A percentile compares a stretch with the other conserved stretches of the same genome.
These are phyloP conservation scores for Gomphus bonarii DNA, from an alignment of 1,284 basidiomycete genomes.

Conservation along the genomic window DNA sequence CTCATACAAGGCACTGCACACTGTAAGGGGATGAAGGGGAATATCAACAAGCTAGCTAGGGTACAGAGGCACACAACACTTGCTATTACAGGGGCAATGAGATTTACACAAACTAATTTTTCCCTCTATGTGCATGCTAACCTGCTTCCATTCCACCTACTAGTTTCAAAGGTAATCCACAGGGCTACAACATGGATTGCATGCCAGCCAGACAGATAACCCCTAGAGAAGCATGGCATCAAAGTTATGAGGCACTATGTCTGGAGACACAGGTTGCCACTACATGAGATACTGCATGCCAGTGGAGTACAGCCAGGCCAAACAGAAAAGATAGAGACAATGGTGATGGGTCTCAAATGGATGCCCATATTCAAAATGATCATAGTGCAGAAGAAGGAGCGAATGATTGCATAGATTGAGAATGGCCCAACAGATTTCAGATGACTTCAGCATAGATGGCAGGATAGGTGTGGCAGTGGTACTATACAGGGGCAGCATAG, in stretches of 20 bases:
- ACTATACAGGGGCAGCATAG: background rate
- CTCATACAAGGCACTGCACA: too few relatives aligned
- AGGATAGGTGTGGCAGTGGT: conserved; percentile 13
- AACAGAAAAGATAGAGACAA: conserved; percentile 13
- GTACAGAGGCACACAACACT: too few relatives aligned
- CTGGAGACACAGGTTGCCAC: too few relatives aligned
- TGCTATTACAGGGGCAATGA: too few relatives aligned
- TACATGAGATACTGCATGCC: conserved; percentile 11
- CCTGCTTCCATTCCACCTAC: conserved; percentile 17
- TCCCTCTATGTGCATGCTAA: conserved; percentile 17
- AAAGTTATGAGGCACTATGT: background rate
- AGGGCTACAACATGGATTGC: conserved; percentile 10
- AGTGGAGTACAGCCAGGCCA: conserved; percentile 5
- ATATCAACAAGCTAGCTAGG: too few relatives aligned
- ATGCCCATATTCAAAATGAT: too few relatives aligned
- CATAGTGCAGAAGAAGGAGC: background rate
- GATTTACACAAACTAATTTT: conserved; percentile 19
- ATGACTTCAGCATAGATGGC: conserved; percentile 15
- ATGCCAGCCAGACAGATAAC: conserved; percentile 16
- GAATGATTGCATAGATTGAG: background rate
- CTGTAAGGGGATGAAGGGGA: too few relatives aligned
- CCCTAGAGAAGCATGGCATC: conserved; percentile 3
- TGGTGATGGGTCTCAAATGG: too few relatives aligned
- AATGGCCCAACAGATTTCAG: conserved; percentile 20
- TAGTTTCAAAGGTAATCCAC: conserved; percentile 15